Base-by-base conservation (phyloP, 495 filamentous ascomycete species). In the Penicillium macrosclerotiorum region DNA sequence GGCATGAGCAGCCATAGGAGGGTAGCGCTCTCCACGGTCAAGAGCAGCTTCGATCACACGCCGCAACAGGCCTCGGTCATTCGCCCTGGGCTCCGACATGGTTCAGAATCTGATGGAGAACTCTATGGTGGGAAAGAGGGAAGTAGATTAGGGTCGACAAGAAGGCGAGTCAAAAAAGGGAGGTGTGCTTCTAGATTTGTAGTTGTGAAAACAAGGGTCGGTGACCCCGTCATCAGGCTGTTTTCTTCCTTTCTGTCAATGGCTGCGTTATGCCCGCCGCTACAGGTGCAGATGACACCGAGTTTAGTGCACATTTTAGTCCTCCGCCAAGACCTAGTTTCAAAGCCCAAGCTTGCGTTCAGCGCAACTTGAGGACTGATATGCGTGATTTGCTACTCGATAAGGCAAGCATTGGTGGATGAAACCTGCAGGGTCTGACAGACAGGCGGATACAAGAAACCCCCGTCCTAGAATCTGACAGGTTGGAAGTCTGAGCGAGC, bases 1-100 rank as follows among this genome's bases (percentile, higher is more conserved):
- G n/a, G 45, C 49, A 23, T 61, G 54, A 6, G 54, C 54, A 3
- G 48, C 34, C 45, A 55, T 54, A 1, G 57, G 57, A 12, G 57
- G 57, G 35, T 54, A 57, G 4, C 44, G 35, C 13, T 61, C 47
- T 9, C 54, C 45, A 24, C 57, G 57, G 42, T 54, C 37, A 2
- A 61, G 38, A 11, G 43, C 50, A 6, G 54, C 57, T 12, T 51
- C 51, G 14, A 58, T 37, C 1, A 61, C 23, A 13, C 54, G 41
- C 24, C 45, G 37, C 8, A 61, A 17, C 11, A 61, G 38, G 16
- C 34, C 45, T 23, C 49, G 48, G 16, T 46, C 38, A 31, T 47
- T 35, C 16, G 39, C 36, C 36, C 44, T 29, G n/a, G n/a, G n/a
- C 18, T 42, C 31, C 4, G 51, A 17, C 51, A 57, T 57, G n/a